Conservation (phyloP, 805 yeast genomes). For the Candida coquimbonensis region DNA sequence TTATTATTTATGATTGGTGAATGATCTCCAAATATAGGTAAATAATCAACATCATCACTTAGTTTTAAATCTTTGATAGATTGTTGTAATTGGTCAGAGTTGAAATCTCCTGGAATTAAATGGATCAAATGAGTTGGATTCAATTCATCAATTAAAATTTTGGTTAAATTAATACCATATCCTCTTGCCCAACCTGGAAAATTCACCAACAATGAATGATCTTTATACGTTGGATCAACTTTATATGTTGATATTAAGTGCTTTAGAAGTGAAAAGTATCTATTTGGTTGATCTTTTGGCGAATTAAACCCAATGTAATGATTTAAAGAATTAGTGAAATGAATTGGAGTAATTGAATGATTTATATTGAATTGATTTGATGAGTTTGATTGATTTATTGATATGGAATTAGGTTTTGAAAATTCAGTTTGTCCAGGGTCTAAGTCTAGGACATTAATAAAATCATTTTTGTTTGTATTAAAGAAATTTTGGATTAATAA, state of each 20-base stretch:
- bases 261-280: constrained; percentile 40
- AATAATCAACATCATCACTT: constrained; percentile 24
- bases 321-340: neutral
- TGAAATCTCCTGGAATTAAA: constrained; percentile 34
- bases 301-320: constrained; percentile 21
- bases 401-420: constrained; percentile 63
- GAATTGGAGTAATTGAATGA: constrained; percentile 15
- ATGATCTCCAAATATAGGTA: constrained; percentile 24
- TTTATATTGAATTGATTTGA: constrained; percentile 32
- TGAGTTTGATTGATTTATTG: constrained; percentile 35
- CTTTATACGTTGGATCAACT: constrained; percentile 20
- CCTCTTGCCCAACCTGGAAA: constrained; percentile 94
- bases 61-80: constrained; percentile 23
- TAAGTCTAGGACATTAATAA: constrained; percentile 53
- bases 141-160: constrained; percentile 30
- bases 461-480: constrained; percentile 6
- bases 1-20: neutral
- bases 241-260: constrained; percentile 33
- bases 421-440: constrained; percentile 90
- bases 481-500: constrained; percentile 44
- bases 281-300: constrained; percentile 59
- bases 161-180: constrained; percentile 64
- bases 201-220: constrained; percentile 49
- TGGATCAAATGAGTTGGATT: constrained; percentile 53
- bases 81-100: constrained; percentile 5